Evolutionary conservation across 768 basidiomycete species (phyloP).

Genomic region (Boletales sp.): DNA sequence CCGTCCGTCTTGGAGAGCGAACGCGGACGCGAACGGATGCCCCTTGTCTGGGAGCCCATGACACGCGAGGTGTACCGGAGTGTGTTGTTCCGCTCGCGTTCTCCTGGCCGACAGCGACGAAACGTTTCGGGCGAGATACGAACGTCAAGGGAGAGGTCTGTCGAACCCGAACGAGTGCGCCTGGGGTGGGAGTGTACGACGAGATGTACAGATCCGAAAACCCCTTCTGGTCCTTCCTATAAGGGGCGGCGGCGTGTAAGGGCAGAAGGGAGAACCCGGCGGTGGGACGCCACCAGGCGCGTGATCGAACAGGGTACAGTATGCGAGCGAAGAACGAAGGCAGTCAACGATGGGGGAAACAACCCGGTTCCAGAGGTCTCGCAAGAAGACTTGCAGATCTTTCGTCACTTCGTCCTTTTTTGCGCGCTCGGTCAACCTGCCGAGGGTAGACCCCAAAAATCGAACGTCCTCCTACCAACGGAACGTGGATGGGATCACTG

Average conservation of each 20-base stretch:
- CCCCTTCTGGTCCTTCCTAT: not conserved
- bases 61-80: conserved; percentile 16
- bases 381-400: not conserved
- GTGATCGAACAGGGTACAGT: not conserved
- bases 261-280: conserved; percentile 1
- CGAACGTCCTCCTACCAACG: conserved; percentile 2
- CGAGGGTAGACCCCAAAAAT: not conserved
- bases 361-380: not conserved
- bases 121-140: not conserved
- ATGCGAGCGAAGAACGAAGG: not conserved
- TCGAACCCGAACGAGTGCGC: conserved; percentile 5
- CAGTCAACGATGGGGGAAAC: not conserved
- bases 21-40: conserved; percentile 12
- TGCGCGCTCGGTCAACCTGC: not conserved
- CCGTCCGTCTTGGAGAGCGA: too few relatives aligned
- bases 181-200: conserved; percentile 13
- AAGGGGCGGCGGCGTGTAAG: not conserved
- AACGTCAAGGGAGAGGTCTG: too few relatives aligned
- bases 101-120: conserved; percentile 4
- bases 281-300: conserved; percentile 15
- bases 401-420: not conserved
- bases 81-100: not conserved
- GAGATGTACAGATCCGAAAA: conserved; percentile 12
- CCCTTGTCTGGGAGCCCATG: conserved; percentile 11
- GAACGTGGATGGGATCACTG: not conserved